These are phyloP conservation scores for Hanseniaspora lindneri DNA, from an alignment of 805 yeast species.

Conservation along the genomic window DNA sequence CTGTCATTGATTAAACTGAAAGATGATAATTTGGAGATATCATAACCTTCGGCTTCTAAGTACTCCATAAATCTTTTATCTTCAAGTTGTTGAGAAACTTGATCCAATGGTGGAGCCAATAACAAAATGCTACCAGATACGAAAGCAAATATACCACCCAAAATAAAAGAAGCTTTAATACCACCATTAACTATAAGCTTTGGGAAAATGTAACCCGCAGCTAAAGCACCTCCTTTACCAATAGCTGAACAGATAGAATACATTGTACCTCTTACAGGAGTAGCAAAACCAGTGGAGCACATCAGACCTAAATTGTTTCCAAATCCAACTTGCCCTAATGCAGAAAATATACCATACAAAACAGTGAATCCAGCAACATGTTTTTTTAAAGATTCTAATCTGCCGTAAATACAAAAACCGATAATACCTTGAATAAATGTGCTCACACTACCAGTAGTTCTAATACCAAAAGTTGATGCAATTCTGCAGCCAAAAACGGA, in stretches of 20 bases:
- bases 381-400: conserved; percentile 41
- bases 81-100: conserved; percentile 67
- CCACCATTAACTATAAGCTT: conserved; percentile 52
- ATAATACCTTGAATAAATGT: conserved; percentile 52
- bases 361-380: conserved; percentile 72
- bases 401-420: conserved; percentile 76
- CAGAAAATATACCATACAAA: conserved; percentile 74
- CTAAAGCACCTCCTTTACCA: conserved; percentile 88
- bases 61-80: conserved; percentile 61
- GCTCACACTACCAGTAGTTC: conserved; percentile 5
- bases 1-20: no score
- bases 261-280: conserved; percentile 81
- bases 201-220: conserved; percentile 83
- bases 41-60: conserved; percentile 57
- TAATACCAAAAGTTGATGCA: conserved; percentile 36
- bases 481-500: conserved; percentile 78
- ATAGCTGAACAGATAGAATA: conserved; percentile 85
- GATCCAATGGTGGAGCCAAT: conserved; percentile 70
- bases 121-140: conserved; percentile 43
- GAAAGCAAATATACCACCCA: conserved; percentile 13
- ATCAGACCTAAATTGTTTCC: conserved; percentile 86
- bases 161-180: conserved; percentile 37
- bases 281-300: conserved; percentile 76
- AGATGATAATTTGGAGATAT: conserved; percentile 28
- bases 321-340: conserved; percentile 77